Base-by-base conservation (phyloP, 345 rosid genomes). In the Eucalyptus pauciflora region DNA sequence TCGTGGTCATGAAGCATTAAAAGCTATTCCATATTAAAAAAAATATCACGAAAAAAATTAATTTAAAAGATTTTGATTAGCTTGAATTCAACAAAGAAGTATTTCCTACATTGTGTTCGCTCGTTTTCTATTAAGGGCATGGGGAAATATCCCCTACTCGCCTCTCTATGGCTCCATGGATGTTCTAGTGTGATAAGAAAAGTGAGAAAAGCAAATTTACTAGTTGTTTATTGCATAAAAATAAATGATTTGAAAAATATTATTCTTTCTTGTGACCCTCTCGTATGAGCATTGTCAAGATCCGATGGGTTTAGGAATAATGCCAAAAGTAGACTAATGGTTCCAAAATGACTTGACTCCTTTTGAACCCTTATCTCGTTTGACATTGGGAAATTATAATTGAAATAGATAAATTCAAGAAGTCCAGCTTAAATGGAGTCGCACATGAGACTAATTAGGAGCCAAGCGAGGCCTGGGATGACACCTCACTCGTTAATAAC, bases 291-390 rank as follows among this genome's bases (percentile, higher is more conserved):
- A 18, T 52, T 52, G 18, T 52, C 0, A 0, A 52, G 58, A 52
- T 52, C 0, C 2, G 0, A 52, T 0, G 0, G 7, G 20, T 7
- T 52, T 18, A 52, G 25, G 25, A 52, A 52, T 0, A 24, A 2
- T 52, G 25, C 4, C 58, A 52, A 52, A 52, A 18, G 58, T 0
- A 0, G 0, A 52, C 25, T 7, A 52, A 52, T 52, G 8, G 2
- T 52, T 18, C 24, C 0, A 18, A 52, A 52, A 52, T 52, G 10
- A 52, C 10, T 0, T 18, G 0, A 52, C 10, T 18, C 18, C 0
- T 52, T 0, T 18, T 18, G 4, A 18, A 52, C 2, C 0, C 2
- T 52, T 52, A 52, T 52, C 0, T 52, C 0, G 2, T 3, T 52
- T 1, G 10, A 52, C 0, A 52, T 56, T 56, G 1, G 6, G 29